Evolutionary conservation across 2,329 filamentous ascomycete genomes (phyloP).

Genomic region (Aspergillus ustus): DNA sequence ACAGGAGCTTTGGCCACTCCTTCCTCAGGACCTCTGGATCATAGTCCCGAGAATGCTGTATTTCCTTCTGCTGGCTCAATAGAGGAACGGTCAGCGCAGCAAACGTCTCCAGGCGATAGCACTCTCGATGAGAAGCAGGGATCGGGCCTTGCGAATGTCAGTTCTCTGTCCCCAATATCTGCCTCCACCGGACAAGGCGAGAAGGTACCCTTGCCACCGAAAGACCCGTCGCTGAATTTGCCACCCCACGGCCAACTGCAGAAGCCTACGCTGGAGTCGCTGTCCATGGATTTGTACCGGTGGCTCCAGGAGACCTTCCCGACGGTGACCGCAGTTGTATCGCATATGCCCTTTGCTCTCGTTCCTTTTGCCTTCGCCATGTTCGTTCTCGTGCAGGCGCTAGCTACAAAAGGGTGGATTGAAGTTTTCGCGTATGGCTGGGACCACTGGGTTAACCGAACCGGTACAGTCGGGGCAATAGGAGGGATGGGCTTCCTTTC

Average conservation of each 20-base stretch:
- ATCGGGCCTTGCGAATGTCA: neutral
- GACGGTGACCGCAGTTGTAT: conserved; percentile 66
- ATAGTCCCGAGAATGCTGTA: neutral
- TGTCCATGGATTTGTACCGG: conserved; percentile 51
- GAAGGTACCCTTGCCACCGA: neutral
- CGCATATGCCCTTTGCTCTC: conserved; percentile 69
- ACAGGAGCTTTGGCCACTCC: neutral
- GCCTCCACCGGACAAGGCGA: neutral
- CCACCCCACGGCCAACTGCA: conserved; percentile 34
- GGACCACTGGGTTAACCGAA: conserved; percentile 73
- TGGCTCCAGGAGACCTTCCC: conserved; percentile 74
- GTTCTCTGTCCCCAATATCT: neutral
- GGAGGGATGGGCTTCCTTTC: conserved; percentile 76
- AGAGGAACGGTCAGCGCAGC: neutral
- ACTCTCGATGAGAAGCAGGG: conserved; percentile 5
- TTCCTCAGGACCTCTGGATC: neutral
- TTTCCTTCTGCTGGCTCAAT: neutral
- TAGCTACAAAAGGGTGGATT: conserved; percentile 77
- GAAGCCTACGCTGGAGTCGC: conserved; percentile 58
- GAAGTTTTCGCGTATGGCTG: conserved; percentile 73
- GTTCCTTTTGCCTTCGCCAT: conserved; percentile 74
- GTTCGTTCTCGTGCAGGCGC: conserved; percentile 74
- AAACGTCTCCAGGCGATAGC: neutral
- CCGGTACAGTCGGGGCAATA: conserved; percentile 69
- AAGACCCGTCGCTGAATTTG: neutral